These are phyloP conservation scores for Ceratobasidium sp. DNA, from an alignment of 1,284 basidiomycete species.

Conservation along the genomic window DNA sequence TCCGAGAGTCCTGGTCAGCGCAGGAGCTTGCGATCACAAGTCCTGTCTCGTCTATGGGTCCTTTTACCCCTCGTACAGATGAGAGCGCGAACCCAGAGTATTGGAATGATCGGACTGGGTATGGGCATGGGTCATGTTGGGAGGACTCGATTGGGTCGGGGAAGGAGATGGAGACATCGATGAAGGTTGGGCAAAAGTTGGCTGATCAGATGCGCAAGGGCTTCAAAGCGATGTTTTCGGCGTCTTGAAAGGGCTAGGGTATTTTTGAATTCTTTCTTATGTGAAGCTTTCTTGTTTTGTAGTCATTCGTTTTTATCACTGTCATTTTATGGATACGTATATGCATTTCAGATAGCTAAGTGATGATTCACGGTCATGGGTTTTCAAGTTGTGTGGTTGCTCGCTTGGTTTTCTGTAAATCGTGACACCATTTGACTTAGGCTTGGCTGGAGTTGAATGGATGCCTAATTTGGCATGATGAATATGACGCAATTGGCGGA, in stretches of 20 bases:
- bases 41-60: no score
- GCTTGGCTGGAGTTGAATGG: no score
- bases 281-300: conserved; percentile 25
- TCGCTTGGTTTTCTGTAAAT: no score
- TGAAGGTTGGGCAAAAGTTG: conserved; percentile 10
- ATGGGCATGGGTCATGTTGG: background rate
- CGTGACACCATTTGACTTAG: no score
- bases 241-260: background rate
- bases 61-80: no score
- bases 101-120: conserved; percentile 17
- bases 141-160: conserved; percentile 1
- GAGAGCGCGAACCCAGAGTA: conserved; percentile 8
- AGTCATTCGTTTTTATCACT: conserved; percentile 10
- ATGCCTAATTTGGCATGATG: no score
- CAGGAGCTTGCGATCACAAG: no score
- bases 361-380: no score
- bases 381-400: no score
- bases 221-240: conserved; percentile 27
- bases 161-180: background rate
- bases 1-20: no score
- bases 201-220: background rate
- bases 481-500: no score
- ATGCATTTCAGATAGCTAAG: no score
- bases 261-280: background rate
- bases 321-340: background rate